Evolutionary conservation across 306 rosid genomes (phyloP), one percentile per base, ranked within the genome.

Genomic region (Cicer chorassanicum): DNA sequence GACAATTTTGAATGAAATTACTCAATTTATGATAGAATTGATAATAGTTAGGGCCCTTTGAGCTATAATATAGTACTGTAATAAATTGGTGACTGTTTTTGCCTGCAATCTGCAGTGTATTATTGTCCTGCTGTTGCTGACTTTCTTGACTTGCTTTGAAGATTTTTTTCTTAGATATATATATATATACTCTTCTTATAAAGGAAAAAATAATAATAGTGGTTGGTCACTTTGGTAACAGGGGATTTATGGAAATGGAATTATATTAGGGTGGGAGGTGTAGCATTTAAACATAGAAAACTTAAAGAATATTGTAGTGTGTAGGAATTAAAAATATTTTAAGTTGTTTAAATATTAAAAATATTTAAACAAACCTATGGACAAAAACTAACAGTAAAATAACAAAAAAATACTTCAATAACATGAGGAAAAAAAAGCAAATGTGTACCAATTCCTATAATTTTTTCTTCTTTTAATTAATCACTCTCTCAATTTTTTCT

Each of bases 1-100:
- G 64, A 70, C 50, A 70, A 38, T 70, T 40, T 70, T 16, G 75
- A 70, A 7, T 48, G 50, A 53, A 38, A 70, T 38, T n/a, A 38
- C 63, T 50, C 42, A n/a, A n/a, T 2, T 63, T 39, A 7, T 63
- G 68, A 14, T 39, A 12, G 7, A 63, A 15, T 63, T n/a, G 43
- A 38, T 7, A 34, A 12, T 5, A n/a, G 4, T 34, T 60, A 12
- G 18, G 10, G 7, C 54, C 38, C 21, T 67, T 24, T 29, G 3
- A 45, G 38, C 56, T 19, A 4, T 36, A 36, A 13, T 12, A n/a
- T 15, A 7, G 54, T 45, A 45, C 10, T 10, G 0, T 9, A 45
- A 21, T 21, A 21, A 21, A 21, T 11, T 4, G 13, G n/a, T 18
- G 2, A 21, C 39, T 68, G 29, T 19, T 43, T 66, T 53, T 8